A percentile compares a stretch with the other conserved stretches of the same genome.
phyloP scores from a whole-genome alignment of 257 asterid species.

The Coffea eugenioides region DNA sequence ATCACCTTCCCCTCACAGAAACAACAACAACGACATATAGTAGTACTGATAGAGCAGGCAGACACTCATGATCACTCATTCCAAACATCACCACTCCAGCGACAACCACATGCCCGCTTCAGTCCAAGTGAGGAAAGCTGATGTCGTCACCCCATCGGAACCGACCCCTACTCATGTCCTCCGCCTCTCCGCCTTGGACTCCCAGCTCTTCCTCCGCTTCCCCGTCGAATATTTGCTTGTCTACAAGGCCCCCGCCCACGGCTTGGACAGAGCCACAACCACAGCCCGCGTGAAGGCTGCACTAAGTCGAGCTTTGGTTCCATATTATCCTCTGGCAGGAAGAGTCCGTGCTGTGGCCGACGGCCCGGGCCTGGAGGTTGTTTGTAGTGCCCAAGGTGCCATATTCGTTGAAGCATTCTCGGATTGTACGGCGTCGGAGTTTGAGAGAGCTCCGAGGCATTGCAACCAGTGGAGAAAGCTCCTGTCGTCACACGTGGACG shows the following conservation, averaged over 20 bases:
- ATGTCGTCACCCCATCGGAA: slow-evolving; percentile 45
- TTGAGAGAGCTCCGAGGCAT: slow-evolving; percentile 38
- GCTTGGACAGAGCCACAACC: slow-evolving; percentile 25
- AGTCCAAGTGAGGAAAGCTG: slow-evolving; percentile 49
- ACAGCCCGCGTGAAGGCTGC: slow-evolving; percentile 40
- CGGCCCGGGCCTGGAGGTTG: slow-evolving; percentile 58
- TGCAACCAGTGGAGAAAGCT: slow-evolving; percentile 45
- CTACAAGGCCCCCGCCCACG: slow-evolving; percentile 31
- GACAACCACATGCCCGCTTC: slow-evolving; percentile 32
- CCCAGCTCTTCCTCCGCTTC: slow-evolving; percentile 69
- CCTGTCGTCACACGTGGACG: slow-evolving; percentile 42
- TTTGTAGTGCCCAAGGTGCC: slow-evolving; percentile 63
- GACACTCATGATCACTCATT: background rate
- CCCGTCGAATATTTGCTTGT: slow-evolving; percentile 56
- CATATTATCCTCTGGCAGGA: slow-evolving; percentile 72
- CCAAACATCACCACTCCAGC: background rate
- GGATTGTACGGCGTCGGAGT: slow-evolving; percentile 30
- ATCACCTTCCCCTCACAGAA: too few species aligned
- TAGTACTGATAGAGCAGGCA: background rate
- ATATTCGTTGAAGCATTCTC: slow-evolving; percentile 48
- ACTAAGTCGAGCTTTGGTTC: slow-evolving; percentile 48
- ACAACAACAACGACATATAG: background rate
- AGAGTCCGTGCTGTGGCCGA: slow-evolving; percentile 52
- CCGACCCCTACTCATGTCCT: slow-evolving; percentile 59
- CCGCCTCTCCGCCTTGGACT: slow-evolving; percentile 67